Evolutionary conservation across 1,284 basidiomycete species (phyloP).

Genomic region (Tylopilus sp.): DNA sequence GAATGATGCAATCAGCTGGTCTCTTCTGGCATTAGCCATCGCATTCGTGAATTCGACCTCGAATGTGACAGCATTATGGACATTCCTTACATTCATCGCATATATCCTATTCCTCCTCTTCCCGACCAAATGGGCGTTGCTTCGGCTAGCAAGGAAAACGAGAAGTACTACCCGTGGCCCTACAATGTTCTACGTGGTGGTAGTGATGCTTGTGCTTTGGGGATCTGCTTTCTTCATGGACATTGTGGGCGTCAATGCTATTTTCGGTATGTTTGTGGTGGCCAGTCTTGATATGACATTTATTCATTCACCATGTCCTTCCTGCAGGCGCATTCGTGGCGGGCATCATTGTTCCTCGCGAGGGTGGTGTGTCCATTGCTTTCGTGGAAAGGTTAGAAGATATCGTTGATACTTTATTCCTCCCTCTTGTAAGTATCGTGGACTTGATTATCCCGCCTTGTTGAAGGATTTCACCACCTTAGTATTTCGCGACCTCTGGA

Average conservation of each 20-base stretch:
- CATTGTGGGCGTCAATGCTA: slow-evolving; percentile 93
- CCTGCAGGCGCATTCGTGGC: slow-evolving; percentile 83
- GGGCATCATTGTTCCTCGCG: slow-evolving; percentile 92
- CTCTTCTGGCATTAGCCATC: slow-evolving; percentile 84
- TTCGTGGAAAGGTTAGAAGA: slow-evolving; percentile 90
- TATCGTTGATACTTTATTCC: slow-evolving; percentile 82
- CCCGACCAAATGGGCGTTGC: slow-evolving; percentile 70
- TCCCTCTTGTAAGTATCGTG: slow-evolving; percentile 76
- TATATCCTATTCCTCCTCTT: slow-evolving; percentile 87
- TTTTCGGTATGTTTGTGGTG: slow-evolving; percentile 69
- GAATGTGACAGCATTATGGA: slow-evolving; percentile 83
- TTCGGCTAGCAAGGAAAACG: slow-evolving; percentile 81
- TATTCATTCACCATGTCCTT: slow-evolving; percentile 49
- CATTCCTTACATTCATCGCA: slow-evolving; percentile 84
- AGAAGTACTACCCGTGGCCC: slow-evolving; percentile 87
- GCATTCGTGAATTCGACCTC: slow-evolving; percentile 89
- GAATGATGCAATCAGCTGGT: slow-evolving; percentile 89
- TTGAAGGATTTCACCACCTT: slow-evolving; percentile 56
- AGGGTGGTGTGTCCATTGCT: slow-evolving; percentile 85
- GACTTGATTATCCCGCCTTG: not conserved
- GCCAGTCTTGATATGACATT: not conserved
- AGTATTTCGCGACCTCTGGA: slow-evolving; percentile 93
- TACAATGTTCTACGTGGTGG: slow-evolving; percentile 82
- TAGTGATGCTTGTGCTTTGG: slow-evolving; percentile 85
- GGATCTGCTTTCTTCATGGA: slow-evolving; percentile 94